Base-by-base conservation (phyloP, 2,329 filamentous ascomycete genomes). In the Ophiocordyceps robertsii region DNA sequence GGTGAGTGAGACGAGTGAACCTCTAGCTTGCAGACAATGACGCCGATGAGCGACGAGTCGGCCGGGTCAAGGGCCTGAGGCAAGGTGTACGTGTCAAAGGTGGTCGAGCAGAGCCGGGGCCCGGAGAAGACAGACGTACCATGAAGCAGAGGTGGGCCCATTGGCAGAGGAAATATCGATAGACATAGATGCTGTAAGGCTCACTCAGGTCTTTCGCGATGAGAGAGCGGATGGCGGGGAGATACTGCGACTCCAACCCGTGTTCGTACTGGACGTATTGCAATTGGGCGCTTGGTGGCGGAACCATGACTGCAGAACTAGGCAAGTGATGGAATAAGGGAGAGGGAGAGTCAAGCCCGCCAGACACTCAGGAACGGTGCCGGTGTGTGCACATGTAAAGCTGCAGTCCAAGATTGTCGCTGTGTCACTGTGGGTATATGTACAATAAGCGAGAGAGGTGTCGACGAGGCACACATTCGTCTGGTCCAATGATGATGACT, bases 171-270 rank as follows among this genome's bases (percentile, higher is more conserved):
- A 98, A 98, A 62, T 98, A 98, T 29, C 92, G 80, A 63, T 96
- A 98, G 45, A 98, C 92, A 67, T 98, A 98, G 59, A 98, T 96
- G 65, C 90, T 96, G 62, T 98, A 98, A 2, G 92, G 92, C 62
- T 98, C 92, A 52, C 90, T 96, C 40, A 98, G 73, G 59, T 96
- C 92, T 56, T 90, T 94, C 37, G 89, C 92, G 56, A 98, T 98
- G 57, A 98, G 68, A 44, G 89, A 81, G 43, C 90, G 81, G 62
- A 98, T 95, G 36, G 87, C 80, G 31, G 88, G 80, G 36, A 98
- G 78, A 58, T 92, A 75, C 58, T 74, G 60, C 37, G 69, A 63
- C 53, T 82, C 78, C 17, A 80, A 65, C 10, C 61, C 60, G 56
- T 81, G 76, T 44, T 77, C 66, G 54, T 82, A 82, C 53, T 78